phyloP scores from a whole-genome alignment of 257 asterid genomes.

The Rubia yunnanensis region DNA sequence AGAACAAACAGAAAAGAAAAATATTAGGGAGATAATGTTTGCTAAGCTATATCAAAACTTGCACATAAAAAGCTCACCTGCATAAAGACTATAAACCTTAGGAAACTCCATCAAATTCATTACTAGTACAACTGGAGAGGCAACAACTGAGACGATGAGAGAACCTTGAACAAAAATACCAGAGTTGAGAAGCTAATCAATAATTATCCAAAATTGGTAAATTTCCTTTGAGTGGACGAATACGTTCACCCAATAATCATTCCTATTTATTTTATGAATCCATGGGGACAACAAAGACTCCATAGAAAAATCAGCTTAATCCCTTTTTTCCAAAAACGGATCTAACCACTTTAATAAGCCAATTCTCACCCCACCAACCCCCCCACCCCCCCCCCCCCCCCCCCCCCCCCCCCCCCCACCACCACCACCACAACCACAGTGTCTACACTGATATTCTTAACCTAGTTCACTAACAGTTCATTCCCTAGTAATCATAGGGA shows the following conservation, averaged over 20 bases:
- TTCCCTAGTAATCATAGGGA: neutral
- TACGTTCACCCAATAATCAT: neutral
- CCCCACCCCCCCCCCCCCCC: too few species aligned
- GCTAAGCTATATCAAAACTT: constrained; percentile 4
- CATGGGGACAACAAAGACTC: neutral
- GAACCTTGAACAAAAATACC: constrained; percentile 45
- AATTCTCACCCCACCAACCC: too few species aligned
- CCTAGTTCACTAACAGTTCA: neutral
- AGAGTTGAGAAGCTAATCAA: constrained; percentile 2
- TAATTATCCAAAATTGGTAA: neutral
- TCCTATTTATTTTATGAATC: neutral
- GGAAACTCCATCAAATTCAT: constrained; percentile 64
- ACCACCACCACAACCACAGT: too few species aligned
- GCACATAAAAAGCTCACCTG: constrained; percentile 36
- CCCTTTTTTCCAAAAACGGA: neutral
- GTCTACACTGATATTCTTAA: neutral
- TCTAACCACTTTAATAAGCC: neutral
- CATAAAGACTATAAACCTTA: constrained; percentile 63
- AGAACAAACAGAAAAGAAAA: constrained; percentile 12
- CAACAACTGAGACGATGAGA: constrained; percentile 53
- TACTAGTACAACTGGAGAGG: constrained; percentile 62
- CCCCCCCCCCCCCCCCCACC: too few species aligned
- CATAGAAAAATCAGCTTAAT: neutral
- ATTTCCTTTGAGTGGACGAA: neutral
- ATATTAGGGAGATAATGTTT: constrained; percentile 4